These are phyloP conservation scores for Brettanomyces custersianus DNA, from an alignment of 805 yeast species.

Conservation along the genomic window DNA sequence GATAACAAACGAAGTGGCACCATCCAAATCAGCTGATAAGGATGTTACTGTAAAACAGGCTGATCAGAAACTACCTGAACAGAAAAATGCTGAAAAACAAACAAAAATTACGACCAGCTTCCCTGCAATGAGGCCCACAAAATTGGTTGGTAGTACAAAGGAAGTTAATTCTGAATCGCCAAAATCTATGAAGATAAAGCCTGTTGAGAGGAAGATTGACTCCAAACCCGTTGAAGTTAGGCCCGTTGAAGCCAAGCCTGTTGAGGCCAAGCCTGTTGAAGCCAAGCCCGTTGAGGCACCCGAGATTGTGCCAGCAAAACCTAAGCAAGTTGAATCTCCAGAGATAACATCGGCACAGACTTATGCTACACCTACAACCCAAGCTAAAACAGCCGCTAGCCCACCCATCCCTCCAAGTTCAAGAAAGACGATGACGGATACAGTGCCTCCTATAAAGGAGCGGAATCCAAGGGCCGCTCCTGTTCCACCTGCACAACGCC, in stretches of 20 bases:
- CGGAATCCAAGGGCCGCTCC: constrained; percentile 23
- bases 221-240: no score
- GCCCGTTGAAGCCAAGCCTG: no score
- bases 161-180: no score
- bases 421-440: constrained; percentile 22
- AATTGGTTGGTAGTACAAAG: no score
- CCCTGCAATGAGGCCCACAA: constrained; percentile 25
- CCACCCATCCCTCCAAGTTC: constrained; percentile 28
- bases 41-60: not conserved
- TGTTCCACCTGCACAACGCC: constrained; percentile 26
- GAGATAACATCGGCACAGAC: no score
- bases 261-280: no score
- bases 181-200: no score
- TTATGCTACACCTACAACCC: not conserved
- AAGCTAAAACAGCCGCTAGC: constrained; percentile 3
- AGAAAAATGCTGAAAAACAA: not conserved
- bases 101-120: constrained; percentile 2
- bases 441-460: constrained; percentile 7
- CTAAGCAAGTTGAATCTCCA: not conserved
- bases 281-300: no score
- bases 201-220: no score
- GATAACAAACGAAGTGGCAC: not conserved
- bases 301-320: no score
- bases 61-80: not conserved
- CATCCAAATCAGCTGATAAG: not conserved